Evolutionary conservation across 371 early-diverging fungal genomes (phyloP).

Genomic region (Blastocladiella emersonii): DNA sequence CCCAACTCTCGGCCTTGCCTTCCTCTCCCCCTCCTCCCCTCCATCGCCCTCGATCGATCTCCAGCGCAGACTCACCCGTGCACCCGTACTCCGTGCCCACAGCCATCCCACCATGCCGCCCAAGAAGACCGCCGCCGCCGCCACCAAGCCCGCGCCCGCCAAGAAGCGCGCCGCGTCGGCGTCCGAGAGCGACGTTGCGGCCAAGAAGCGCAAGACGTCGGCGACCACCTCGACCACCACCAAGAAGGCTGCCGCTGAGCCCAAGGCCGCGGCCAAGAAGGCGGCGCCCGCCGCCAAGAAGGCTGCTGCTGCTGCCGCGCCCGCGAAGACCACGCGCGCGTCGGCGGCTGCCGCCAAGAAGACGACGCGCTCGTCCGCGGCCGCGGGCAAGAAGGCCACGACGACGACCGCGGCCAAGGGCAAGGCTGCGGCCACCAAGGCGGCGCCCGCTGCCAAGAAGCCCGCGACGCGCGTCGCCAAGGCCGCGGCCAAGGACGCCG

Average conservation of each 20-base stretch:
- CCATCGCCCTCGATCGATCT: too few species aligned
- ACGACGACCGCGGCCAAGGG: not conserved
- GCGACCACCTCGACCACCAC: not conserved
- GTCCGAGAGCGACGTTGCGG: not conserved
- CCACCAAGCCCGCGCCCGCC: not conserved
- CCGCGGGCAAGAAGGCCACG: not conserved
- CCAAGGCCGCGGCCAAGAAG: not conserved
- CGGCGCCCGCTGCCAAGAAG: constrained; percentile 6
- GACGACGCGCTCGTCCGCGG: not conserved
- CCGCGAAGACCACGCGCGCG: not conserved
- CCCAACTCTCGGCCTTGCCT: too few species aligned
- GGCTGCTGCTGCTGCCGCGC: not conserved
- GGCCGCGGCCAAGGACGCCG: too few species aligned
- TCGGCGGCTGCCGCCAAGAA: not conserved
- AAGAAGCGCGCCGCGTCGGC: not conserved
- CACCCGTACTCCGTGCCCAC: too few species aligned
- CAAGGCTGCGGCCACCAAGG: not conserved
- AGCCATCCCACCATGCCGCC: not conserved
- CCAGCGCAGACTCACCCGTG: too few species aligned
- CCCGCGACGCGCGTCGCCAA: not conserved
- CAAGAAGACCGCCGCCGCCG: not conserved
- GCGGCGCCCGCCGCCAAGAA: not conserved
- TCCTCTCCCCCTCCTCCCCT: too few species aligned
- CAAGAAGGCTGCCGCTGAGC: not conserved
- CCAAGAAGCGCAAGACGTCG: constrained; percentile 2